These are phyloP conservation scores for Celoporthe dispersa DNA, from an alignment of 2,329 filamentous ascomycete species.

Conservation along the genomic window DNA sequence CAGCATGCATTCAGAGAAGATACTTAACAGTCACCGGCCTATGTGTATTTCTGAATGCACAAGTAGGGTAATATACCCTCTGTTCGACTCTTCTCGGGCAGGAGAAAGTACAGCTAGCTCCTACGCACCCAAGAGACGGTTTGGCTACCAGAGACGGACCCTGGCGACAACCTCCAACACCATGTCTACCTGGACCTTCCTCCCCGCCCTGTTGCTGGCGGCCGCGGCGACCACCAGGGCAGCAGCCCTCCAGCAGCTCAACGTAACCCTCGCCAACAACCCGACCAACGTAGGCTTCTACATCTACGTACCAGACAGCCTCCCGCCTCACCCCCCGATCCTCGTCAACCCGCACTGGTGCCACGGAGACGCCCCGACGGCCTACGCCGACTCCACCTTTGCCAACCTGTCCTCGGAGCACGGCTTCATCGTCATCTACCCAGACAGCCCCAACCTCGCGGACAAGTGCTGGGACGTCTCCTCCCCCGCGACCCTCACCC, in stretches of 20 bases:
- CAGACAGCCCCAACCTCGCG: constrained; percentile 42
- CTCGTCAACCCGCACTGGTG: constrained; percentile 64
- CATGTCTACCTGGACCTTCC: constrained; percentile 9
- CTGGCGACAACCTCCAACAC: neutral
- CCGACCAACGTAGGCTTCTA: constrained; percentile 57
- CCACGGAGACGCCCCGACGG: constrained; percentile 55
- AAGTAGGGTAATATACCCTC: neutral
- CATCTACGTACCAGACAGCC: constrained; percentile 52
- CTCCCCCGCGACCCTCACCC: constrained; percentile 50
- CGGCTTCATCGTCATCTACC: constrained; percentile 56
- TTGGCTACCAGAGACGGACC: neutral
- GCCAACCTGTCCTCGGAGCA: constrained; percentile 55
- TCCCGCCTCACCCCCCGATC: constrained; percentile 51
- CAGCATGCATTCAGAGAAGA: neutral
- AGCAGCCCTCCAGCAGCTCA: constrained; percentile 37
- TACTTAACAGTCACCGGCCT: neutral
- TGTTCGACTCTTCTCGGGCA: neutral
- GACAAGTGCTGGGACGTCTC: constrained; percentile 64
- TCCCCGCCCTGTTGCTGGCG: constrained; percentile 5
- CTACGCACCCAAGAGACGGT: too few relatives aligned
- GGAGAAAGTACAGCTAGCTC: too few relatives aligned
- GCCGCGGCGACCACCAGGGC: constrained; percentile 14
- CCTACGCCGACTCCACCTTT: constrained; percentile 56
- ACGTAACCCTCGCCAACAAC: constrained; percentile 47
- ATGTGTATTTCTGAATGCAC: neutral